Evolutionary conservation across 768 basidiomycete genomes (phyloP), one percentile per base, ranked within the genome.

Genomic region (Amanita pseudoporphyria): DNA sequence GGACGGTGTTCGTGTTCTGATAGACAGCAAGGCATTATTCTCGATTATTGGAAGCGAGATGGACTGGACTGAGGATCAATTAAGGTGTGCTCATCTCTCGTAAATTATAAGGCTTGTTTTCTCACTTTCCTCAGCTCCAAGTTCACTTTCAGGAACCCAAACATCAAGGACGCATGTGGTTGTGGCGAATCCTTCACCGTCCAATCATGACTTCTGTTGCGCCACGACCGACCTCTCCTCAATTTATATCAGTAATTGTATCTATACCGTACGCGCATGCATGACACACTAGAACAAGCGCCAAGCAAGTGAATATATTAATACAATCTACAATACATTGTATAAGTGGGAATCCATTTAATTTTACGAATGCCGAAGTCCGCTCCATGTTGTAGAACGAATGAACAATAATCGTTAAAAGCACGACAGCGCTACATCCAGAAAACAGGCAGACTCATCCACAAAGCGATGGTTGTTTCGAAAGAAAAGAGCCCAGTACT

Each of bases 21-120:
- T 98, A 63, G 96, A 99, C 70, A 86, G 84, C 62, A 97, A 94
- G 66, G 96, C 96, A 21, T 68, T 99, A 55, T 98, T 99, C 64
- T 92, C 88, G 52, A 96, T 99, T 57, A 96, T 99, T 53, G 96
- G 96, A 44, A 95, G 91, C 65, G 88, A 89, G 74, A 99, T 99
- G 96, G 92, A 95, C 62, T 99, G 96, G 96, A 76, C 81, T 52
- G 96, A 98, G 69, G 92, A 95, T 63, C 66, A 81, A 28, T 69
- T 99, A 37, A 94, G 91, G 86, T 87, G 52, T 47, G 82, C 69
- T 9, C 35, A 18, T 6, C 38, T 28, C 35, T 31, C 28, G 5
- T n/a, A 41, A 24, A 19, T 37, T 36, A 37, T 26, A 37, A 46
- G 45, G 41, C 46, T 53, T 36, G 16, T 3, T 18, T 7, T 52